Evolutionary conservation across 768 basidiomycete genomes (phyloP).

Genomic region (Phlebiopsis flavidoalba): DNA sequence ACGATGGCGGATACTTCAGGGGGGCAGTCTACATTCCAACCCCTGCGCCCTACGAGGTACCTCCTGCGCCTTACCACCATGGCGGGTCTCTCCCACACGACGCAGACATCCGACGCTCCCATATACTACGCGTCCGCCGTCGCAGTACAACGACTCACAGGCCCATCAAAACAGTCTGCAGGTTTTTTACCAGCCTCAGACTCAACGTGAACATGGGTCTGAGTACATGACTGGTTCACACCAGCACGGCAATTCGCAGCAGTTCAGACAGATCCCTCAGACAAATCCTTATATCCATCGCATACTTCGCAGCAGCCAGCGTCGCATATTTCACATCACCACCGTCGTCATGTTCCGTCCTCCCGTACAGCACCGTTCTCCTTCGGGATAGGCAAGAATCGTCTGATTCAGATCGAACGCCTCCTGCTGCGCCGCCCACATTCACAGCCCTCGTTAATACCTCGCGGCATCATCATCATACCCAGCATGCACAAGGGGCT

Average conservation of each 20-base stretch:
- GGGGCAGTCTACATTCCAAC: conserved; percentile 57
- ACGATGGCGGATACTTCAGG: conserved; percentile 18
- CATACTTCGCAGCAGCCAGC: not conserved
- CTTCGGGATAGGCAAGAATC: conserved; percentile 2
- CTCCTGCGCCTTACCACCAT: conserved; percentile 53
- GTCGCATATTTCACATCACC: conserved; percentile 2
- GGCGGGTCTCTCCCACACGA: conserved; percentile 22
- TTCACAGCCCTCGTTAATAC: not conserved
- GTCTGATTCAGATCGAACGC: conserved; percentile 6
- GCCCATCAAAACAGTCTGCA: conserved; percentile 1
- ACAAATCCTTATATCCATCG: not conserved
- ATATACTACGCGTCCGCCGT: conserved; percentile 10
- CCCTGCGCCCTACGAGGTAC: conserved; percentile 56
- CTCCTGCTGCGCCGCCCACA: not conserved
- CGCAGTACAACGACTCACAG: not conserved
- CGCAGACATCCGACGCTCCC: conserved; percentile 19
- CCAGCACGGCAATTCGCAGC: not conserved
- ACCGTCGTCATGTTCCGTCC: not conserved
- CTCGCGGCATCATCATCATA: conserved; percentile 11
- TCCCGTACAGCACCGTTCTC: not conserved
- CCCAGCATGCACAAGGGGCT: conserved; percentile 2
- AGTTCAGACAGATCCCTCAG: not conserved
- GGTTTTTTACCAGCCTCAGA: conserved; percentile 4
- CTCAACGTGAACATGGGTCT: not conserved
- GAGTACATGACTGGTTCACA: not conserved